These are phyloP conservation scores for Phytophthora pistaciae DNA, from an alignment of 352 stramenopile species.

Conservation along the genomic window DNA sequence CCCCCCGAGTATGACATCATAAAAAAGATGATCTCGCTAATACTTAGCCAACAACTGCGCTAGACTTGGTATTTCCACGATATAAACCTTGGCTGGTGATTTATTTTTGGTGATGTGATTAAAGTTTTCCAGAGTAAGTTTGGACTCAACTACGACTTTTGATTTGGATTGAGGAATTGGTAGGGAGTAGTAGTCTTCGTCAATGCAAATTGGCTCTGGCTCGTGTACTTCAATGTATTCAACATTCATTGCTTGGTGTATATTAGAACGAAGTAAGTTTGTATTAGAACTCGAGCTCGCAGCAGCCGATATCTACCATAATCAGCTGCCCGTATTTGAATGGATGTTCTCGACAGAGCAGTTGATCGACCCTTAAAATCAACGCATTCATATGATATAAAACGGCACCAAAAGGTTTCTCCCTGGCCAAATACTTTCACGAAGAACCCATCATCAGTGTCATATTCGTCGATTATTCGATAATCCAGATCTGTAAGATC, in stretches of 20 bases:
- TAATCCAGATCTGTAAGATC: not conserved
- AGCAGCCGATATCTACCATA: not conserved
- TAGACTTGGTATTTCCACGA: not conserved
- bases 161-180: not conserved
- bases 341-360: not conserved
- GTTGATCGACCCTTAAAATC: not conserved
- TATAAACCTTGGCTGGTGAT: slow-evolving; percentile 8
- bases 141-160: slow-evolving; percentile 1
- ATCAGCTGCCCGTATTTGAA: not conserved
- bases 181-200: not conserved
- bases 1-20: too few species aligned
- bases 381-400: not conserved
- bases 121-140: slow-evolving; percentile 5
- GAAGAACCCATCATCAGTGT: not conserved
- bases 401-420: not conserved
- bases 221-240: not conserved
- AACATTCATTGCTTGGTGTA: slow-evolving; percentile 2
- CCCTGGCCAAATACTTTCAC: not conserved
- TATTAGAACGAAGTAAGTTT: slow-evolving; percentile 3
- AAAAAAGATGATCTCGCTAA: slow-evolving; percentile 6
- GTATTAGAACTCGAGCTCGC: not conserved
- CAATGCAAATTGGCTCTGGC: not conserved
- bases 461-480: not conserved
- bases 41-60: not conserved
- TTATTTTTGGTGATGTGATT: slow-evolving; percentile 5